These are phyloP conservation scores for Ceratocystis cacaofunesta DNA, from an alignment of 2,329 filamentous ascomycete species.

Conservation along the genomic window DNA sequence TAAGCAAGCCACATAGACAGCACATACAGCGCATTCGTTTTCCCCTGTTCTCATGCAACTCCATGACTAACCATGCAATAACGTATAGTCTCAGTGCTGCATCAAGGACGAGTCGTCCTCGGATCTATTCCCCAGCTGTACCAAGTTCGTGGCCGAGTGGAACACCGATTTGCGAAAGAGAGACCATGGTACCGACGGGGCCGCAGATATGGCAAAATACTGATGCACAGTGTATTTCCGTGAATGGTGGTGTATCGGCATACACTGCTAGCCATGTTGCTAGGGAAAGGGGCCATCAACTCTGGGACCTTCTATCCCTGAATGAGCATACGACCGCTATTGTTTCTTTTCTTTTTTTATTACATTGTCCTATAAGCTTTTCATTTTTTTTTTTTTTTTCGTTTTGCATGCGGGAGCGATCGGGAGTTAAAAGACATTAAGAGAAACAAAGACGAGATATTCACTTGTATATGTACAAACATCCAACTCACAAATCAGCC, in stretches of 20 bases:
- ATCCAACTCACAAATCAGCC: neutral
- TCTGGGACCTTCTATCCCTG: no score
- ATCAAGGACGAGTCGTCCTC: neutral
- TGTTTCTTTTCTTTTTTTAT: no score
- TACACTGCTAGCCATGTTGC: neutral
- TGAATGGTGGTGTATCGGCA: neutral
- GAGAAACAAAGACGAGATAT: neutral
- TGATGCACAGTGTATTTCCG: neutral
- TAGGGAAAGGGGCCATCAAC: no score
- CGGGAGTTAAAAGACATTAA: no score
- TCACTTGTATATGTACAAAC: neutral
- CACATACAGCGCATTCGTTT: neutral
- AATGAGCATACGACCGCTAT: no score
- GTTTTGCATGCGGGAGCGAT: no score
- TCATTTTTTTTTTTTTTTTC: no score
- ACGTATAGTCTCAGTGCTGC: neutral
- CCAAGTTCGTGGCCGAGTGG: conserved; percentile 5
- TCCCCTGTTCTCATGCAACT: neutral
- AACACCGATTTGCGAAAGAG: neutral
- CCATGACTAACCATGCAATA: neutral
- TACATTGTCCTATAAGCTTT: no score
- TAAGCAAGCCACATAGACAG: neutral
- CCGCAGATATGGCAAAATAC: neutral
- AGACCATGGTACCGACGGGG: neutral
- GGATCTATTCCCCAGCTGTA: conserved; percentile 4